Evolutionary conservation across 192 early-diverging fungal species (phyloP).

Genomic region (Geosiphon pyriformis): DNA sequence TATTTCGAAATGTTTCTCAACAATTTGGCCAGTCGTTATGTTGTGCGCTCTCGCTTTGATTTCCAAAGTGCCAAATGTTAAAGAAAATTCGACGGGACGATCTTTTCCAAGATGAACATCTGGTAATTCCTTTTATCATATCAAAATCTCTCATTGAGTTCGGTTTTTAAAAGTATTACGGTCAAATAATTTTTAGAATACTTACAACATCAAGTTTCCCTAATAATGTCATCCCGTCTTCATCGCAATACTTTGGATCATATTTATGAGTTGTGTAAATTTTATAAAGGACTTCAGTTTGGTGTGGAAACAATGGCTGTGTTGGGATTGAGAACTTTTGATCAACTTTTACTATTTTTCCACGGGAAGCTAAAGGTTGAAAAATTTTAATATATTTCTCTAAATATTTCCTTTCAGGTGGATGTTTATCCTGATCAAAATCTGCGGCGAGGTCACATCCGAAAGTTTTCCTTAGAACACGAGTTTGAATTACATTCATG

Average conservation of each 20-base stretch:
- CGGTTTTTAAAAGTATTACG: too few relatives aligned
- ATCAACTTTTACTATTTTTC: constrained; percentile 18
- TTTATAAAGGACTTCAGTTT: constrained; percentile 18
- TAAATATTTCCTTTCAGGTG: constrained; percentile 14
- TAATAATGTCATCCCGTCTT: constrained; percentile 22
- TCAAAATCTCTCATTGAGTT: too few relatives aligned
- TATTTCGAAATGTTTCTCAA: too few relatives aligned
- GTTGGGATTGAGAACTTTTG: constrained; percentile 19
- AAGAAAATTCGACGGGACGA: constrained; percentile 16
- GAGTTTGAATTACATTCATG: constrained; percentile 17
- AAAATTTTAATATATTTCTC: constrained; percentile 1
- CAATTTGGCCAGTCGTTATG: constrained; percentile 18
- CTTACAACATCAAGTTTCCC: constrained; percentile 9
- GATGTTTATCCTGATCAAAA: constrained; percentile 13
- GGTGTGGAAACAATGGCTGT: constrained; percentile 10
- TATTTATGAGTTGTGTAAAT: constrained; percentile 16
- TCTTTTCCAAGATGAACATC: constrained; percentile 21
- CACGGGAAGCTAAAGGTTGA: constrained; percentile 16
- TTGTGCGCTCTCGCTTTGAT: constrained; percentile 19
- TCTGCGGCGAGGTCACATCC: constrained; percentile 16
- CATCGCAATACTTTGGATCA: constrained; percentile 23
- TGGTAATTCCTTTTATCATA: constrained; percentile 22
- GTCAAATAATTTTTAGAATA: too few relatives aligned
- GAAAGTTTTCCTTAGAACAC: constrained; percentile 17
- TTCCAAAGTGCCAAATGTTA: constrained; percentile 26